A percentile compares a stretch with the other conserved stretches of the same genome.
Conservation (phyloP, 768 basidiomycete species). For the Naganishia kalamii region DNA sequence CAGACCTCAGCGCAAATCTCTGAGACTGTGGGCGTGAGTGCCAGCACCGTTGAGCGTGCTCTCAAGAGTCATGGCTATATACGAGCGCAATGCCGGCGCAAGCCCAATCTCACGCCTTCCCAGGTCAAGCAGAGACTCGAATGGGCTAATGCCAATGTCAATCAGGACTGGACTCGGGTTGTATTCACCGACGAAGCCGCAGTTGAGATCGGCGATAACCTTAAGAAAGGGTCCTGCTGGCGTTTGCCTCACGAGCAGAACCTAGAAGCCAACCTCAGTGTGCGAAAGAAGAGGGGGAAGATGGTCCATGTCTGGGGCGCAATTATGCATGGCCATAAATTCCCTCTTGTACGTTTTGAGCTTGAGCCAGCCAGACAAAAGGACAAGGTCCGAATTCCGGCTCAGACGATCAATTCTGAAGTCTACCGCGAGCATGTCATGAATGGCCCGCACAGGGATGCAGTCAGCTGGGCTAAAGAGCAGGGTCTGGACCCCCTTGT, state of each 20-base stretch:
- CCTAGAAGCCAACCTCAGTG: too few relatives aligned
- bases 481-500: not conserved
- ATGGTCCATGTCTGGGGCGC: too few relatives aligned
- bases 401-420: not conserved
- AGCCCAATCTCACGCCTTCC: too few relatives aligned
- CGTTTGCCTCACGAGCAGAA: too few relatives aligned
- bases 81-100: too few relatives aligned
- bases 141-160: not conserved
- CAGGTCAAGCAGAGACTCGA: not conserved
- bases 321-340: not conserved
- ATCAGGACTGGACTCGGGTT: not conserved
- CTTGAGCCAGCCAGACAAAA: not conserved
- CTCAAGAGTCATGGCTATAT: not conserved
- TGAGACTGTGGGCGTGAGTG: not conserved
- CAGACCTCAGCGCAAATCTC: not conserved
- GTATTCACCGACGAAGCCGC: not conserved
- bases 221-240: too few relatives aligned
- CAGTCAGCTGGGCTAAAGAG: not conserved
- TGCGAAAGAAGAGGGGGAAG: not conserved
- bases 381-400: not conserved
- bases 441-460: too few relatives aligned
- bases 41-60: not conserved
- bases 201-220: too few relatives aligned
- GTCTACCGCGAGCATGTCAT: not conserved
- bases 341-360: not conserved